Conservation (phyloP, 2,329 filamentous ascomycete genomes). For the Verticillium klebahnii region DNA sequence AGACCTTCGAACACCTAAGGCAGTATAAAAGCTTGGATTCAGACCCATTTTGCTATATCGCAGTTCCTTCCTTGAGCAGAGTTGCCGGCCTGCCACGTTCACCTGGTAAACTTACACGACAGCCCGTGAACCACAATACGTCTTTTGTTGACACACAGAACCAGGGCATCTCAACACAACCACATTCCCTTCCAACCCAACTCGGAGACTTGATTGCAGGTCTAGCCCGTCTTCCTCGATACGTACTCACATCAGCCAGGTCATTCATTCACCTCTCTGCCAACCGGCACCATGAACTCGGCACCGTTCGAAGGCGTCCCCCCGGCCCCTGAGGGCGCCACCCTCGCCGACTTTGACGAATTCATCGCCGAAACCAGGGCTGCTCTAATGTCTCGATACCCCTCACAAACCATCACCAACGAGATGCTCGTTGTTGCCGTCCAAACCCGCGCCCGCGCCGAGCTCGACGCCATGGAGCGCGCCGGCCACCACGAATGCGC, state of each 20-base stretch:
- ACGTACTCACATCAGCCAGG: neutral
- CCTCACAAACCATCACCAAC: neutral
- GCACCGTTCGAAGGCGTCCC: slow-evolving; percentile 1
- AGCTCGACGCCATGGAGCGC: neutral
- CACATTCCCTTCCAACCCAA: too few species aligned
- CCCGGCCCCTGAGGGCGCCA: neutral
- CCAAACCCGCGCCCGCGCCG: neutral
- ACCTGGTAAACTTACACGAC: too few species aligned
- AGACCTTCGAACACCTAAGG: neutral
- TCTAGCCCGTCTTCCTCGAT: too few species aligned
- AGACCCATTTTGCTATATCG: too few species aligned
- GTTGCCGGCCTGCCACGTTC: too few species aligned
- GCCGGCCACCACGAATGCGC: neutral
- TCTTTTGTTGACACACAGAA: too few species aligned
- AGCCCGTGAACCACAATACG: too few species aligned
- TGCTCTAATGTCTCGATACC: neutral
- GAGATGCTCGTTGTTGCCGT: slow-evolving; percentile 1
- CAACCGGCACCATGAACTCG: neutral
- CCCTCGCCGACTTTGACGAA: neutral
- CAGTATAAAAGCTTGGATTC: neutral
- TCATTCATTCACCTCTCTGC: neutral
- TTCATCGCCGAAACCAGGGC: neutral
- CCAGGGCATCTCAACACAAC: too few species aligned
- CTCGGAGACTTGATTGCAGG: too few species aligned
- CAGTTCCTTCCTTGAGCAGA: too few species aligned